Evolutionary conservation across 768 basidiomycete species (phyloP).

Genomic region (Sporobolomyces pararoseus): DNA sequence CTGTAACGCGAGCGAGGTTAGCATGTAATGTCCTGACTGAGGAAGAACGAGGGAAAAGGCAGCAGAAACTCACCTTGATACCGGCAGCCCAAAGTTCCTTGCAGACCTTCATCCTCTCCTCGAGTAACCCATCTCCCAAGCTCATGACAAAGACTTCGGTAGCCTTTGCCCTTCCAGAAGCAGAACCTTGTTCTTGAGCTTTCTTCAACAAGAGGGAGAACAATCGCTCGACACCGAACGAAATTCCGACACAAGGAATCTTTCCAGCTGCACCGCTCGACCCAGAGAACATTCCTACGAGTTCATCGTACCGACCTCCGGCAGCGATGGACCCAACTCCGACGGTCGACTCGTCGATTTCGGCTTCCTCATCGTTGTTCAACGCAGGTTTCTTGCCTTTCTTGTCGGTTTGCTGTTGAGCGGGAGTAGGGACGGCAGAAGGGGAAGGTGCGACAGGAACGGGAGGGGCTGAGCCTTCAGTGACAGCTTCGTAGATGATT

Average conservation of each 20-base stretch:
- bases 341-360: slow-evolving; percentile 84
- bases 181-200: slow-evolving; percentile 56
- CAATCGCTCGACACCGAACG: slow-evolving; percentile 86
- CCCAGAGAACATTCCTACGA: slow-evolving; percentile 77
- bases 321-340: slow-evolving; percentile 99
- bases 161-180: slow-evolving; percentile 60
- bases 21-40: background rate
- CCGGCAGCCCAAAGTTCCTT: slow-evolving; percentile 77
- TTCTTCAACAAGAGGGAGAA: slow-evolving; percentile 86
- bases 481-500: slow-evolving; percentile 93
- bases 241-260: slow-evolving; percentile 86
- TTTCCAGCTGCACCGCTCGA: slow-evolving; percentile 40
- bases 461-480: slow-evolving; percentile 89
- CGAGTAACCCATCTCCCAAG: slow-evolving; percentile 79
- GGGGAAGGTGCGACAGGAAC: slow-evolving; percentile 58
- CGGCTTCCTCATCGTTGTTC: slow-evolving; percentile 62
- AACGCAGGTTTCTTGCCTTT: slow-evolving; percentile 52
- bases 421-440: slow-evolving; percentile 45
- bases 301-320: slow-evolving; percentile 91
- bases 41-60: background rate
- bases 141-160: slow-evolving; percentile 92
- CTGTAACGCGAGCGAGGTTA: slow-evolving; percentile 50
- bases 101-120: slow-evolving; percentile 76
- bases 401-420: slow-evolving; percentile 43
- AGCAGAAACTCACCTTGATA: slow-evolving; percentile 65